Conservation (phyloP, 2,329 filamentous ascomycete genomes). For the Dissoconium aciculare region DNA sequence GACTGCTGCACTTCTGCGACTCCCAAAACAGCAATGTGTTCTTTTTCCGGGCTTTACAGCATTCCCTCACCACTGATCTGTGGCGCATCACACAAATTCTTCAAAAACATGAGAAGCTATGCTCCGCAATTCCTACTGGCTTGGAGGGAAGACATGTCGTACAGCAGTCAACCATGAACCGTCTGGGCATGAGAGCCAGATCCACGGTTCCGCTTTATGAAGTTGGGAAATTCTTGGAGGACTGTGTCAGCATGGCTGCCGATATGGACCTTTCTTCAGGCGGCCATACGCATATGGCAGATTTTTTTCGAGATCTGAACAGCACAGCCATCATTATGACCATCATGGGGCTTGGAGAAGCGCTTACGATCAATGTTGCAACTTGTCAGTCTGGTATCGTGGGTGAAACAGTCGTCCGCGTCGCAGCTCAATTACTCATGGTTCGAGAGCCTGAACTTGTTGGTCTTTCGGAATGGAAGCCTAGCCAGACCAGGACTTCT, state of each 20-base stretch:
- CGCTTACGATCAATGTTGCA: not conserved
- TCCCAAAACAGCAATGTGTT: too few species aligned
- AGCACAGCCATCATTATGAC: not conserved
- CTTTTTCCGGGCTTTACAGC: too few species aligned
- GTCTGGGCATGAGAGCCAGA: too few species aligned
- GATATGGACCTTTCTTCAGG: not conserved
- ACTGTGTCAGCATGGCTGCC: not conserved
- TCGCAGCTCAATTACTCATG: not conserved
- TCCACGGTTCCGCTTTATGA: not conserved
- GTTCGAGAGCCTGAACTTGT: too few species aligned
- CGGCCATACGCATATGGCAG: not conserved
- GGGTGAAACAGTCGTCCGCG: not conserved
- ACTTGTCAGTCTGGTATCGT: not conserved
- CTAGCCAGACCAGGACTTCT: too few species aligned
- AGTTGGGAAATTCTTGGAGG: not conserved
- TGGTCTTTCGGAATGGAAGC: too few species aligned
- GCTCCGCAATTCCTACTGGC: not conserved
- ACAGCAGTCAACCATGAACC: too few species aligned
- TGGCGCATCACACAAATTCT: too few species aligned
- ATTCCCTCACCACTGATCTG: too few species aligned
- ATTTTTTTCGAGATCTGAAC: not conserved
- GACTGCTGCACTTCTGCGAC: too few species aligned
- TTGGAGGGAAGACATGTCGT: too few species aligned
- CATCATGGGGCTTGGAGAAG: not conserved
- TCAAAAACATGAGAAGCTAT: constrained; percentile 1